Evolutionary conservation across 2,329 filamentous ascomycete genomes (phyloP).

Genomic region (Colletotrichum costaricense): DNA sequence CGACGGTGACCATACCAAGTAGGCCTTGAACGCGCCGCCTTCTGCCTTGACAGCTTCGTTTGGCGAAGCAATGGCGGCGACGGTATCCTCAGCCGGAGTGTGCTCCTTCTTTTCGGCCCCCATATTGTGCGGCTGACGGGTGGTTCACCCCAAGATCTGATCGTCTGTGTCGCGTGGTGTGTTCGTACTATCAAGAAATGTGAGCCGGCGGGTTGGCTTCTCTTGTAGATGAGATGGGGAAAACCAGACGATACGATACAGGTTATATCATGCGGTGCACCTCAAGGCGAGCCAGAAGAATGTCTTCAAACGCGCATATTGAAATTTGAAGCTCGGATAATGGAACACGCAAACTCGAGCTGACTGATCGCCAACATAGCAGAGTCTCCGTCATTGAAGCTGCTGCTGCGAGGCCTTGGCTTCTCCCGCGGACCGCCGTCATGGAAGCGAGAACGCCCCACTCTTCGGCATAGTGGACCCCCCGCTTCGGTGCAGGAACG

Average conservation of each 20-base stretch:
- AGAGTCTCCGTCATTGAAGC: no score
- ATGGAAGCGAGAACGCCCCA: conserved; percentile 4
- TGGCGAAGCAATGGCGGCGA: conserved; percentile 9
- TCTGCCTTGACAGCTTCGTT: conserved; percentile 28
- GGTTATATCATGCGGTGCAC: neutral
- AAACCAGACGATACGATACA: neutral
- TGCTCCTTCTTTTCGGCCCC: conserved; percentile 21
- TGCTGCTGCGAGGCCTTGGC: no score
- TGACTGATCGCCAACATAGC: neutral
- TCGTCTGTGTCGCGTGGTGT: neutral
- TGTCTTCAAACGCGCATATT: neutral
- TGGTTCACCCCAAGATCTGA: neutral
- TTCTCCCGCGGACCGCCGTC: neutral
- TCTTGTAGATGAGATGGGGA: neutral
- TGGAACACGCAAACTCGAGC: neutral
- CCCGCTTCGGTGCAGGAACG: neutral
- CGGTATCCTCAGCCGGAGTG: conserved; percentile 11
- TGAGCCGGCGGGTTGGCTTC: neutral
- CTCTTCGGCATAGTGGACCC: neutral
- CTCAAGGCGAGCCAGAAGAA: neutral
- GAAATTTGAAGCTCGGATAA: neutral
- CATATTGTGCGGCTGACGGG: conserved; percentile 1
- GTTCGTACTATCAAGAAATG: neutral
- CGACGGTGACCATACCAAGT: conserved; percentile 23
- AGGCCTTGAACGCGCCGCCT: conserved; percentile 36